Conservation (phyloP, 106 monocot genomes). For the Apostasia shenzhenica region DNA sequence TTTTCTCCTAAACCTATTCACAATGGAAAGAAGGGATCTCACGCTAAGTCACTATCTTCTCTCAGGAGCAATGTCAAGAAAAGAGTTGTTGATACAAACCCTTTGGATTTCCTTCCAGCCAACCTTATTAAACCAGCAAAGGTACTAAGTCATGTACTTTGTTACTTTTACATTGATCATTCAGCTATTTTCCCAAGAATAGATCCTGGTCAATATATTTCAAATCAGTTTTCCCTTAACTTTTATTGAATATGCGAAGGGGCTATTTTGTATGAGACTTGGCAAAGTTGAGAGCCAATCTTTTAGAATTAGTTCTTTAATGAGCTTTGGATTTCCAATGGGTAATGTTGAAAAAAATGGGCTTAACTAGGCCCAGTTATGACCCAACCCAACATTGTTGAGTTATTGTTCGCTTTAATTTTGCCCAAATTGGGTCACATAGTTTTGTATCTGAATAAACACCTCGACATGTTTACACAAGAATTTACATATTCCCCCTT, state of each 20-base stretch:
- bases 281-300: background rate
- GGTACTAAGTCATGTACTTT: slow-evolving; percentile 33
- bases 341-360: too few relatives aligned
- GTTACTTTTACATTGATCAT: background rate
- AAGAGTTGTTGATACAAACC: slow-evolving; percentile 26
- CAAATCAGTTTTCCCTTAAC: background rate
- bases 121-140: slow-evolving; percentile 62
- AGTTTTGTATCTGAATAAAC: too few relatives aligned
- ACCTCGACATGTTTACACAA: too few relatives aligned
- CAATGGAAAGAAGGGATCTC: slow-evolving; percentile 11
- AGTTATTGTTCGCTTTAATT: too few relatives aligned
- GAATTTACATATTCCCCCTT: too few relatives aligned
- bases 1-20: slow-evolving; percentile 13
- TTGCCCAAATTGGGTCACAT: too few relatives aligned
- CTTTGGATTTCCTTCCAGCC: slow-evolving; percentile 74
- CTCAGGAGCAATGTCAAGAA: slow-evolving; percentile 28
- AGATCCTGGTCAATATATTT: too few relatives aligned
- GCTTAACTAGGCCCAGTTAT: too few relatives aligned
- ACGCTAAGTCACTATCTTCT: slow-evolving; percentile 13
- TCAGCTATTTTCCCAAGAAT: too few relatives aligned
- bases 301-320: background rate
- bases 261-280: background rate
- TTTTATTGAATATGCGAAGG: background rate
- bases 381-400: too few relatives aligned
- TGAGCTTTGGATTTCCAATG: background rate